Conservation (phyloP, 768 basidiomycete species). For the Leccinum subtestaceum region DNA sequence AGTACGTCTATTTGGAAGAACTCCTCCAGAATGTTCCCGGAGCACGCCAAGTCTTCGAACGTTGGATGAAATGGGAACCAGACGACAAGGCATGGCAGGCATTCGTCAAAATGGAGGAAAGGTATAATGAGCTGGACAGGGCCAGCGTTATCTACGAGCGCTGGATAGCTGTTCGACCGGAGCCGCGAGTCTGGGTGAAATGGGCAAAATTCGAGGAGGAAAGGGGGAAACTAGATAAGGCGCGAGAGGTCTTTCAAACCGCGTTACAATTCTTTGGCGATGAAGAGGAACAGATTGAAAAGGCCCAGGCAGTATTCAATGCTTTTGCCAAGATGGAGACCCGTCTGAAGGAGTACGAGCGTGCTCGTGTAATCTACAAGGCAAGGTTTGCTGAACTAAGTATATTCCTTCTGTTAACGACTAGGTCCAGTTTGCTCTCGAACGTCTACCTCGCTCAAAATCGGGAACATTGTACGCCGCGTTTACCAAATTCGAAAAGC, state of each 20-base stretch:
- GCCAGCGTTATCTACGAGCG: constrained; percentile 92
- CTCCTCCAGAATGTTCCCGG: constrained; percentile 94
- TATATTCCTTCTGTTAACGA: background rate
- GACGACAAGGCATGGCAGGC: constrained; percentile 99
- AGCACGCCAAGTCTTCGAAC: constrained; percentile 95
- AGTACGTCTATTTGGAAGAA: constrained; percentile 98
- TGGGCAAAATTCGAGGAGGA: constrained; percentile 88
- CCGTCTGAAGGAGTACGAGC: constrained; percentile 92
- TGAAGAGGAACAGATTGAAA: constrained; percentile 83
- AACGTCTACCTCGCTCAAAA: constrained; percentile 88
- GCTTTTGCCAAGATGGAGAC: constrained; percentile 98
- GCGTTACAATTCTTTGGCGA: constrained; percentile 89
- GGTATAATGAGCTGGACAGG: constrained; percentile 88
- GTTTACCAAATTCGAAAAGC: constrained; percentile 98
- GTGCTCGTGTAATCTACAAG: constrained; percentile 97
- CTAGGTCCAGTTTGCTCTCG: constrained; percentile 78
- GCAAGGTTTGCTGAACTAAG: constrained; percentile 36
- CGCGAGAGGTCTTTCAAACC: constrained; percentile 85
- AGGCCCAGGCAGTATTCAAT: constrained; percentile 87
- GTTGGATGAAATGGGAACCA: constrained; percentile 99
- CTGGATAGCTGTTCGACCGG: constrained; percentile 74
- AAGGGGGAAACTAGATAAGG: constrained; percentile 60
- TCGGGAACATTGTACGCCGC: constrained; percentile 84
- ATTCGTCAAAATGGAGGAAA: constrained; percentile 97
- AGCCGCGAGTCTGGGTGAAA: constrained; percentile 82